Evolutionary conservation across 2,329 filamentous ascomycete genomes (phyloP), one percentile per base, ranked within the genome.

Genomic region (Grosmannia huntii): DNA sequence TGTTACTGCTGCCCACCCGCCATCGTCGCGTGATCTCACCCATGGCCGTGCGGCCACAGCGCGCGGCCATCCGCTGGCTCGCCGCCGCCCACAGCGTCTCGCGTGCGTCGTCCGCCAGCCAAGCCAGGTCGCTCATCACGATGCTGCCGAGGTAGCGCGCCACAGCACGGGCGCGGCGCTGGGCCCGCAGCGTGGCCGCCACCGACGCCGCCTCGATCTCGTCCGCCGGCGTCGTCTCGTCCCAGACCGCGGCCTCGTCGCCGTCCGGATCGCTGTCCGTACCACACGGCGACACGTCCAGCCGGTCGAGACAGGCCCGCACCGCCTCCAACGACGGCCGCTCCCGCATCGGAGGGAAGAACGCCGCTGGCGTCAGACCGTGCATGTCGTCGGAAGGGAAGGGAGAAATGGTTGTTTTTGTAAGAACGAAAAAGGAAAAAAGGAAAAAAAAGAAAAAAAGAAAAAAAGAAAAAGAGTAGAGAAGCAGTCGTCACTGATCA

Each of bases 301-400:
- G 78, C 31, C 81, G 73, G 38, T 80, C 72, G n/a, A 96, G 80
- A 28, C 82, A 81, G 28, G 76, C 72, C 55, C 89, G 71, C 52
- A 96, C 77, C 5, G 79, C 76, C 36, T 75, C 72, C 60, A 82
- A 84, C 23, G 83, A 75, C 7, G 91, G 91, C 66, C 82, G 86
- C 65, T 86, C 81, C 78, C 90, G 89, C 62, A 92, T 78, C 66
- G 90, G 88, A n/a, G 90, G 89, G 28, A 96, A 81, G 67, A 92
- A 87, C 59, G 72, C 71, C 59, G 71, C 65, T 57, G 71, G 67
- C 36, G 44, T 51, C 49, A 56, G 38, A 28, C 44, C 52, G 38
- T 53, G 53, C 55, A 58, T 48, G 55, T 14, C 5, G 36, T 4
- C 36, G 12, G 36, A 11, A 53, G 28, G 25, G 21, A 46, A 44